A percentile compares a stretch with the other conserved stretches of the same genome.
Evolutionary conservation across 2,329 filamentous ascomycete genomes (phyloP).

Genomic region (Colletotrichum melonis): DNA sequence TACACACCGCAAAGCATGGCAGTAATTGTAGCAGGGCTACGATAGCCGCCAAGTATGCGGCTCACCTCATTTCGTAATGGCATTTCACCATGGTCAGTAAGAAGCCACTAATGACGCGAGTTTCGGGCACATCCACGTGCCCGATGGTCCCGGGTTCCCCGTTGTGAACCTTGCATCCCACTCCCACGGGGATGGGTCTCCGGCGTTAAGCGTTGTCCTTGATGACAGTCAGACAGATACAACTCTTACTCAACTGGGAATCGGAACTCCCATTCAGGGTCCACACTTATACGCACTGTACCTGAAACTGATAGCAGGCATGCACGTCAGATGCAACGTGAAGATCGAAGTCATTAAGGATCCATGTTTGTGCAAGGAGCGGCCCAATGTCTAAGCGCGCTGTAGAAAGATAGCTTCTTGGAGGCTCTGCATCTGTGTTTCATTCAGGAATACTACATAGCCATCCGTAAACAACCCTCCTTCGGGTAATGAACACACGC

Average conservation of each 20-base stretch:
- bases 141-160: neutral
- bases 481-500: neutral
- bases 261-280: neutral
- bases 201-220: neutral
- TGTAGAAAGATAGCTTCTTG: neutral
- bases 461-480: neutral
- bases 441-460: neutral
- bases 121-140: neutral
- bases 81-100: neutral
- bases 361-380: neutral
- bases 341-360: neutral
- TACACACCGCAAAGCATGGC: neutral
- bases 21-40: neutral
- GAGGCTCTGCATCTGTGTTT: neutral
- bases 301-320: neutral
- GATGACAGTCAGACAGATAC: neutral
- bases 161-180: neutral
- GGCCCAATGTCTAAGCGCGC: neutral
- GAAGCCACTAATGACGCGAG: neutral
- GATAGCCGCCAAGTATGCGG: neutral
- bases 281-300: neutral
- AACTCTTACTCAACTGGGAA: neutral
- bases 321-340: neutral
- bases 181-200: neutral
- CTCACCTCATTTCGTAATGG: neutral